Evolutionary conservation across 192 early-diverging fungal species (phyloP).

Genomic region (Coemansia sp.): DNA sequence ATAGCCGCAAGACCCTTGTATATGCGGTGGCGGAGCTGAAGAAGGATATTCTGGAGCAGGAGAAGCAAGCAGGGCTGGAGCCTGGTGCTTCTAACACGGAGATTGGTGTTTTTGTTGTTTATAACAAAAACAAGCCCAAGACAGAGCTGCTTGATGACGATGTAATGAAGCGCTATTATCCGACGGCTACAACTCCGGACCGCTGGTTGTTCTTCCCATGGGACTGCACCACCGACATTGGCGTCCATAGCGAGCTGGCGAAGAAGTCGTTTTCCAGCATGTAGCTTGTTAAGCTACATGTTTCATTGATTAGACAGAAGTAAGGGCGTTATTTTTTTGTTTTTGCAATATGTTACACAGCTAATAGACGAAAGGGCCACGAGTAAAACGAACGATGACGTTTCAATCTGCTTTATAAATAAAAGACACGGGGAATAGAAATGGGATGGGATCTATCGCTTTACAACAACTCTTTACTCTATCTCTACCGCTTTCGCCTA

Average conservation of each 20-base stretch:
- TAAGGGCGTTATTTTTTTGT: background rate
- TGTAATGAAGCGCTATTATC: constrained; percentile 66
- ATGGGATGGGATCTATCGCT: too few relatives aligned
- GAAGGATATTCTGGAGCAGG: constrained; percentile 66
- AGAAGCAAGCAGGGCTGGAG: constrained; percentile 41
- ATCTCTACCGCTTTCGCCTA: background rate
- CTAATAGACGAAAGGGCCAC: background rate
- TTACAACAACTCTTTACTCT: too few relatives aligned
- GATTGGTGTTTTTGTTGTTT: constrained; percentile 74
- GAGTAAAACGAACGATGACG: background rate
- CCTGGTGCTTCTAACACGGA: constrained; percentile 51
- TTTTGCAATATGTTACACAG: background rate
- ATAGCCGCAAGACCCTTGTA: constrained; percentile 69
- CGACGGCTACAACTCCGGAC: constrained; percentile 72
- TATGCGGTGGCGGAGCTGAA: constrained; percentile 71
- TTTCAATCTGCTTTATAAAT: too few relatives aligned
- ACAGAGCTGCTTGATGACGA: constrained; percentile 59
- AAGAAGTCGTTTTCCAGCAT: constrained; percentile 25
- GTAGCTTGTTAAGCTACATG: too few relatives aligned
- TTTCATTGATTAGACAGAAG: too few relatives aligned
- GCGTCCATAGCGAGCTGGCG: constrained; percentile 63
- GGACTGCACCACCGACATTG: constrained; percentile 70
- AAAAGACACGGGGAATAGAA: too few relatives aligned
- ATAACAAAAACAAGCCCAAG: constrained; percentile 80
- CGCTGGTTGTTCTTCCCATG: constrained; percentile 75